Base-by-base conservation (phyloP, 805 yeast genomes). In the Grigorovia humatica region DNA sequence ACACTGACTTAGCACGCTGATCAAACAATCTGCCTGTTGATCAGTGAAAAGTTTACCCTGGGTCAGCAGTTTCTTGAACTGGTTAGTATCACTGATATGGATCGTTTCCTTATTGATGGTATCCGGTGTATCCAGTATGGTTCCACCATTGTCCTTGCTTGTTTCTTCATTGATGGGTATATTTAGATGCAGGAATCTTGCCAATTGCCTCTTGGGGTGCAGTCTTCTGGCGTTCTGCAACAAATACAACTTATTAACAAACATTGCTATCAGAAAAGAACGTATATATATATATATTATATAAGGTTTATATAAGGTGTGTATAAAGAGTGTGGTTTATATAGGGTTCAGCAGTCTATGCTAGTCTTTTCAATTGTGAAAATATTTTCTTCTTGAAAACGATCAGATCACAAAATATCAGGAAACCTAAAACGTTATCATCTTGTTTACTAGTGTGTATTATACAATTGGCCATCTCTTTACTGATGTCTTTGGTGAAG, bases 1-100 rank as follows among this genome's bases (percentile, higher is more conserved):
- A 0, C 96, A 88, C 46, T 77, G 74, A 43, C 83, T 74, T 54
- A 93, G 81, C 4, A 89, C 80, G 43, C 73, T 74, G 6, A 91
- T 85, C 0, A 95, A 86, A 0, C 87, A 80, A 57, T 83, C 87
- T 0, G 96, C 82, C 67, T 93, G 98, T 52, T 80, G 73, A 46
- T 77, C 76, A 6, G 79, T 75, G 66, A 91, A 87, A 9, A 95
- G 95, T 48, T 82, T 80, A 32, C 74, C 73, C 56, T 82, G 78
- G 29, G 61, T 56, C 20, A 89, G 75, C 48, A 81, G 75, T 58
- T 79, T 78, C 9, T 83, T 85, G 60, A 86, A 85, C 62, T 76
- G 75, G 59, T 83, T 83, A 42, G 96, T 88, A 65, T 89, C 90
- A 17, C 52, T 54, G 57, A 88, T 83, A 59, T 82, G 78, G 51